Conservation (phyloP, 495 filamentous ascomycete species). For the Penicillium desertorum region DNA sequence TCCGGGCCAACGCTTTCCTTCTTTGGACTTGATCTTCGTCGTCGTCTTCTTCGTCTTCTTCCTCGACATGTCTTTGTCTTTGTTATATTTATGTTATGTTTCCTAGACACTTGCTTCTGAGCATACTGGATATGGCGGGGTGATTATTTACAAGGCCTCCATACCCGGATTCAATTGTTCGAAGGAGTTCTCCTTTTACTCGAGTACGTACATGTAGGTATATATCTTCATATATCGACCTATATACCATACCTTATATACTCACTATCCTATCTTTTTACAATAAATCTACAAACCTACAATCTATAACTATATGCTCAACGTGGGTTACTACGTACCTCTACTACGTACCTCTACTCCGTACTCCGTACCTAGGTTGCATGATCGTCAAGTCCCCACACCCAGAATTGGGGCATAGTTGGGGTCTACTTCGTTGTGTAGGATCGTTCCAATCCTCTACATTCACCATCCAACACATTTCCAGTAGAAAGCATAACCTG, state of each 20-base stretch:
- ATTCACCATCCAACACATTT: background rate
- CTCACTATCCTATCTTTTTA: background rate
- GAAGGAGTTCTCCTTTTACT: too few species aligned
- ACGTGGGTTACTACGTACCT: slow-evolving; percentile 2
- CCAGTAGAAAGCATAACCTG: background rate
- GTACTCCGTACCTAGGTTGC: background rate
- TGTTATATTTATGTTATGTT: too few species aligned
- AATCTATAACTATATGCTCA: background rate
- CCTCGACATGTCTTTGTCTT: too few species aligned
- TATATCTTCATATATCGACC: too few species aligned
- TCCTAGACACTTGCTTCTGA: too few species aligned
- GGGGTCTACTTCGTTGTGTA: background rate
- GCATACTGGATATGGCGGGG: too few species aligned
- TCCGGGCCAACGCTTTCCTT: slow-evolving; percentile 1
- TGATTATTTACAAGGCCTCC: too few species aligned
- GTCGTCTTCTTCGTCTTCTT: too few species aligned
- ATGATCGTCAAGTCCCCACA: slow-evolving; percentile 9
- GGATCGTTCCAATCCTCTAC: background rate
- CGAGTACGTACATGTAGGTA: too few species aligned
- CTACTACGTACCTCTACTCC: background rate
- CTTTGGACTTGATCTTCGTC: background rate
- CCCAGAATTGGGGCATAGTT: slow-evolving; percentile 3
- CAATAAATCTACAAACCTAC: background rate
- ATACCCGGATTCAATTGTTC: too few species aligned
- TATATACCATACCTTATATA: too few species aligned